phyloP scores from a whole-genome alignment of 1,284 basidiomycete species.

The Ustilago vetiveriae region DNA sequence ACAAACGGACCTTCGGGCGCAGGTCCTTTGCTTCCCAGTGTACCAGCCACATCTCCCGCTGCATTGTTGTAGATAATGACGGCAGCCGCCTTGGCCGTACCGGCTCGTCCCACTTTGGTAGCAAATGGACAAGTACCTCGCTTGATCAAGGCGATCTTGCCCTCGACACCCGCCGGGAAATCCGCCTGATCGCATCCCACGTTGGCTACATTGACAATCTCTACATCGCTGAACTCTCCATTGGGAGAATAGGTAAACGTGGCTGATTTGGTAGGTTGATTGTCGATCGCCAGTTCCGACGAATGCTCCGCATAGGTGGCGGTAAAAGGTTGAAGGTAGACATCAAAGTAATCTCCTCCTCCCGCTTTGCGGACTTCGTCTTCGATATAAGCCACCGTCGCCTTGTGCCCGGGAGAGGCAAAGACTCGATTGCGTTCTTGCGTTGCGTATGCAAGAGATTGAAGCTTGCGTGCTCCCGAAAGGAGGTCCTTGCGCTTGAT shows the following conservation, averaged over 20 bases:
- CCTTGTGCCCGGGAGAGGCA: constrained; percentile 36
- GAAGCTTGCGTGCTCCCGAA: constrained; percentile 13
- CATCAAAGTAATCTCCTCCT: constrained; percentile 25
- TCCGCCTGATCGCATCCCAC: constrained; percentile 32
- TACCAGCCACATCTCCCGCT: constrained; percentile 22
- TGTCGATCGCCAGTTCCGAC: constrained; percentile 28
- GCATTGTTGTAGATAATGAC: constrained; percentile 38
- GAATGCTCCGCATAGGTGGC: constrained; percentile 32
- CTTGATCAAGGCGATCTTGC: constrained; percentile 38
- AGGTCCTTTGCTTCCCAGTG: constrained; percentile 18
- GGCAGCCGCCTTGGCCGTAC: constrained; percentile 29
- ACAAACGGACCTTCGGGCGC: constrained; percentile 31
- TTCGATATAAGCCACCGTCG: constrained; percentile 29
- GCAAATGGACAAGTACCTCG: constrained; percentile 26
- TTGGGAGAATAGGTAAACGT: constrained; percentile 38
- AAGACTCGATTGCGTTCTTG: constrained; percentile 34
- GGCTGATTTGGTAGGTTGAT: constrained; percentile 9
- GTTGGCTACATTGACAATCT: constrained; percentile 29
- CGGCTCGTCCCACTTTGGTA: constrained; percentile 26
- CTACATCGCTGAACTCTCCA: constrained; percentile 20
- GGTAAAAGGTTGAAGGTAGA: constrained; percentile 37
- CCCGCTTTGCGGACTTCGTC: constrained; percentile 16
- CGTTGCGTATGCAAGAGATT: constrained; percentile 24
- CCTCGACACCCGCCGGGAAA: constrained; percentile 20
- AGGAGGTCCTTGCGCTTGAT: constrained; percentile 33